Evolutionary conservation across 129 eudicot genomes (phyloP), one percentile per base, ranked within the genome.

Genomic region (Glebionis coronaria): DNA sequence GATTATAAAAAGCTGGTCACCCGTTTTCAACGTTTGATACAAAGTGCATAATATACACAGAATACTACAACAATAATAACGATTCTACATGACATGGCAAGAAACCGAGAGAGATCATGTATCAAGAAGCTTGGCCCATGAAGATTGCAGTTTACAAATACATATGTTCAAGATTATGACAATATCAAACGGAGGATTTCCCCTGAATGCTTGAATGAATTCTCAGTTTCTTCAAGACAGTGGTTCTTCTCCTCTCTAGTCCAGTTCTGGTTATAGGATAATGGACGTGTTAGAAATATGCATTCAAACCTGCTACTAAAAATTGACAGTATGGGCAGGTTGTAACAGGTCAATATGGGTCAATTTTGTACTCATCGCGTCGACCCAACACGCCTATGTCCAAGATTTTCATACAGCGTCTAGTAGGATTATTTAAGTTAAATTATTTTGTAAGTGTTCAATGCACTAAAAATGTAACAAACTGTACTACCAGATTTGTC

Each of bases 181-280:
- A 93, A 44, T 60, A 86, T 86, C 35, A 88, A 77, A 73, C 90
- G 95, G 12, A 93, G 86, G 25, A 93, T 79, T 6, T 88, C 90
- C 71, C 95, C 92, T 0, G 95, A 89, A 63, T 52, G 79, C 77
- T 88, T 81, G 81, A 93, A 93, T 5, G 99, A 93, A 65, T 93
- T 93, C 83, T 88, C 92, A 0, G 99, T 88, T 80, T 89, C 99
- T 79, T 93, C 99, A 61, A 93, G 80, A 69, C 99, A 93, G 51
- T 86, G 97, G 56, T 93, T 83, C 92, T 93, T 93, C 83, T 93
- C 97, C 75, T 93, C 99, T 68, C 99, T 81, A 52, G 83, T 94
- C 99, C 97, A 94, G 59, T 61, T 79, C 99, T 94, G 82, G 13
- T 51, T 11, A 58, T 52, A 61, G 10, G 56, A 76, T 42, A 61